Evolutionary conservation across 352 stramenopile species (phyloP).

Genomic region (Phytophthora idaei): DNA sequence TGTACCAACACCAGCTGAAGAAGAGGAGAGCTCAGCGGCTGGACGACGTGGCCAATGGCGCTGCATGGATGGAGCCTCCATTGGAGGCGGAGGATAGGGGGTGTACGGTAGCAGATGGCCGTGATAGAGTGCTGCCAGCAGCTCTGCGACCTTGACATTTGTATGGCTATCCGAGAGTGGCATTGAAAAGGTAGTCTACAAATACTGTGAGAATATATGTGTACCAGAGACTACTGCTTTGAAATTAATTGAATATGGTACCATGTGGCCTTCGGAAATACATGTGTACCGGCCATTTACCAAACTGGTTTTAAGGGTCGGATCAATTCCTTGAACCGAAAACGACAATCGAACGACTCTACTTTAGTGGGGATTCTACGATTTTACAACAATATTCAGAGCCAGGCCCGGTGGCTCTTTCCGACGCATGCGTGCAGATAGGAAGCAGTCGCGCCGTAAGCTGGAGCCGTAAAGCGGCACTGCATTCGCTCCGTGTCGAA

Average conservation of each 20-base stretch:
- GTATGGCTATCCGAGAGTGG: constrained; percentile 1
- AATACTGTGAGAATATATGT: constrained; percentile 14
- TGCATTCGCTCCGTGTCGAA: neutral
- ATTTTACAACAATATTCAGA: constrained; percentile 18
- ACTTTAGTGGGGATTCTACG: constrained; percentile 21
- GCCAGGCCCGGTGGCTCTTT: constrained; percentile 21
- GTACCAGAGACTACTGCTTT: constrained; percentile 6
- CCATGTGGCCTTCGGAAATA: constrained; percentile 4
- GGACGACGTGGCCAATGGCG: constrained; percentile 24
- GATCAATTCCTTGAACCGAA: constrained; percentile 18
- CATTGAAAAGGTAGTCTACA: neutral
- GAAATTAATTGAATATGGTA: too few species aligned
- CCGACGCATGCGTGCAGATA: constrained; percentile 20
- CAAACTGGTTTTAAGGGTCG: constrained; percentile 2
- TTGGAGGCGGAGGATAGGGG: constrained; percentile 21
- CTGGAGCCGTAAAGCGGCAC: neutral
- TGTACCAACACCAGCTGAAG: neutral
- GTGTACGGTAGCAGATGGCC: constrained; percentile 25
- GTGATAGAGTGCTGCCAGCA: constrained; percentile 32
- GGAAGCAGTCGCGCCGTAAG: neutral
- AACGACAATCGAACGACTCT: constrained; percentile 30
- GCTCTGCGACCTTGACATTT: constrained; percentile 11
- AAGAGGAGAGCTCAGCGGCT: constrained; percentile 14
- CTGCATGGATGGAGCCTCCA: constrained; percentile 17
- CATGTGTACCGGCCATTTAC: constrained; percentile 14